A percentile compares a stretch with the other conserved stretches of the same genome.
phyloP scores from a whole-genome alignment of 1,284 basidiomycete genomes.

The Austroboletus niveus region DNA sequence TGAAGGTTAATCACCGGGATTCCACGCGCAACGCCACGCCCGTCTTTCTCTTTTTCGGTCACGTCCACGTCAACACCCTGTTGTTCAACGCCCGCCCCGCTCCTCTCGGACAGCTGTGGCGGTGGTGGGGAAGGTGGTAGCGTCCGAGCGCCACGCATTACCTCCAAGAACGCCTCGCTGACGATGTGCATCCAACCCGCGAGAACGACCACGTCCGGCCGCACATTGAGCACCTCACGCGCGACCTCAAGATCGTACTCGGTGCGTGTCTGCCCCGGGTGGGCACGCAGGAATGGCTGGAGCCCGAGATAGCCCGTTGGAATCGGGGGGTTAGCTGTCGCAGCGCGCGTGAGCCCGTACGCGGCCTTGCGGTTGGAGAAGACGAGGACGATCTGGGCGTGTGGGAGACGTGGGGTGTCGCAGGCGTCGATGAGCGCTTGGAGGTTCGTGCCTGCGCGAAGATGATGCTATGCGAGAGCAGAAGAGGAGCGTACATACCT shows the following conservation, averaged over 20 bases:
- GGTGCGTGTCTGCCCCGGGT: conserved; percentile 71
- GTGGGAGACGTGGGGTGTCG: conserved; percentile 62
- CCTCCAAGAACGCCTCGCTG: conserved; percentile 54
- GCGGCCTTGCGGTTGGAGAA: conserved; percentile 93
- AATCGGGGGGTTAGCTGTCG: conserved; percentile 69
- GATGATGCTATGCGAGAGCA: neutral
- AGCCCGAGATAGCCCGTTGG: conserved; percentile 83
- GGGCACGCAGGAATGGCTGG: conserved; percentile 78
- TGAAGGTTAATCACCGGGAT: conserved; percentile 96
- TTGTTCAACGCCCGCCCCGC: neutral
- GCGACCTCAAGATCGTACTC: conserved; percentile 91
- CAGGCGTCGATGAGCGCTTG: conserved; percentile 93
- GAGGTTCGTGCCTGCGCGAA: conserved; percentile 79
- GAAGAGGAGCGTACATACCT: conserved; percentile 46
- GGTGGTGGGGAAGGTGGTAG: neutral
- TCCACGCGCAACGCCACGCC: conserved; percentile 34
- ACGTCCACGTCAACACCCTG: conserved; percentile 29
- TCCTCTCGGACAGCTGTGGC: neutral
- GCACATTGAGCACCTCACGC: conserved; percentile 56
- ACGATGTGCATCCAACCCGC: conserved; percentile 99
- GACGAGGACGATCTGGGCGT: conserved; percentile 76
- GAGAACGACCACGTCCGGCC: conserved; percentile 87
- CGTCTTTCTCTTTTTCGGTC: conserved; percentile 17
- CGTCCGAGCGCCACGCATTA: conserved; percentile 40
- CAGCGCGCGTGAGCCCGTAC: conserved; percentile 83